These are phyloP conservation scores for Helichrysum umbraculigerum DNA, from an alignment of 129 eudicot species.

Conservation along the genomic window DNA sequence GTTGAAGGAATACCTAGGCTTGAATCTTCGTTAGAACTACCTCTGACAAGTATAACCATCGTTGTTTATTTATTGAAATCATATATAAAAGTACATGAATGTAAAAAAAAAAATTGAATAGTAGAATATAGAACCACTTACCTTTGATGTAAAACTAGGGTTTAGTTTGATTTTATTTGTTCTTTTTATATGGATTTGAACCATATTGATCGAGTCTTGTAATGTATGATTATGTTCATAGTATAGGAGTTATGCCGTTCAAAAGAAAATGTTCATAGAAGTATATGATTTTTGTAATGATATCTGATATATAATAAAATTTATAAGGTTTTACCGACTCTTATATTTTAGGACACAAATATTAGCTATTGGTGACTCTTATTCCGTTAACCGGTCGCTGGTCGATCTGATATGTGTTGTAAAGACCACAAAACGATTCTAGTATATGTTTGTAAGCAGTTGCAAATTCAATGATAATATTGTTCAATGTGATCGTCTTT, in stretches of 20 bases:
- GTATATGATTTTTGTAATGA: background rate
- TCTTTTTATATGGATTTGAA: background rate
- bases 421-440: too few relatives aligned
- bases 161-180: conserved; percentile 11
- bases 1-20: conserved; percentile 51
- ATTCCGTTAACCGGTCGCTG: too few relatives aligned
- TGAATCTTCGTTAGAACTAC: conserved; percentile 6
- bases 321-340: background rate
- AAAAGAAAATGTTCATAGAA: background rate
- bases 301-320: background rate
- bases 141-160: background rate
- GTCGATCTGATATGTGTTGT: too few relatives aligned
- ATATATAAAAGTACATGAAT: background rate
- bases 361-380: background rate
- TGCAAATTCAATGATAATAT: too few relatives aligned
- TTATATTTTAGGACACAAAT: background rate
- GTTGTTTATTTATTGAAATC: conserved; percentile 21
- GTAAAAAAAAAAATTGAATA: background rate
- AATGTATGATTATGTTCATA: conserved; percentile 2
- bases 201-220: conserved; percentile 1
- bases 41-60: background rate
- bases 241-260: background rate
- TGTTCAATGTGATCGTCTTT: too few relatives aligned
- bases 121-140: conserved; percentile 6
- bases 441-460: too few relatives aligned